Evolutionary conservation across 2,329 filamentous ascomycete species (phyloP).

Genomic region (Hypoxylon sp.): DNA sequence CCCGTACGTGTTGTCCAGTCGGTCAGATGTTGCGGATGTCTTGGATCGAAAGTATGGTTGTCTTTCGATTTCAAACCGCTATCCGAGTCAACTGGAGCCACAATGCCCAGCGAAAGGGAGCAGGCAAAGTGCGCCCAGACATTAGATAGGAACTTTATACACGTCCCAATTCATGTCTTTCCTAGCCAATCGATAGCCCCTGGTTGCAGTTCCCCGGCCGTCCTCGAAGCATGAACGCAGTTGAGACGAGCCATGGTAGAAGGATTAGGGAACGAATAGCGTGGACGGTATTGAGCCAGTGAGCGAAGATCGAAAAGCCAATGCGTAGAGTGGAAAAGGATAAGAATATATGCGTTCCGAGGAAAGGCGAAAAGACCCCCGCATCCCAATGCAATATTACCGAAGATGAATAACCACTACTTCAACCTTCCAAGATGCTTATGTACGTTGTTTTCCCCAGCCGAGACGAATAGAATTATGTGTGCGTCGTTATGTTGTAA

Average conservation of each 20-base stretch:
- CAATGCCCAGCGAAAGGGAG: constrained; percentile 16
- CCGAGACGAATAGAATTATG: constrained; percentile 52
- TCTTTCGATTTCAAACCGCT: constrained; percentile 18
- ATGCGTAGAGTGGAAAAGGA: constrained; percentile 41
- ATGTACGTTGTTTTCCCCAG: constrained; percentile 53
- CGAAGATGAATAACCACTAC: constrained; percentile 58
- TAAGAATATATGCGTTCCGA: constrained; percentile 52
- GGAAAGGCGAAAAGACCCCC: constrained; percentile 50
- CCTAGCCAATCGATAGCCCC: constrained; percentile 9
- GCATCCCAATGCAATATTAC: constrained; percentile 65
- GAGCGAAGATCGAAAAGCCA: constrained; percentile 11
- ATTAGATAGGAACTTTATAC: constrained; percentile 17
- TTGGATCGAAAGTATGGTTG: constrained; percentile 1
- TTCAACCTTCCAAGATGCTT: constrained; percentile 53
- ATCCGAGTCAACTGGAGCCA: constrained; percentile 4
- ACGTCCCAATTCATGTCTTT: constrained; percentile 10
- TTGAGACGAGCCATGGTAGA: background rate
- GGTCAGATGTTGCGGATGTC: constrained; percentile 35
- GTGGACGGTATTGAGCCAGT: constrained; percentile 9
- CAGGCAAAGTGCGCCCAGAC: constrained; percentile 1
- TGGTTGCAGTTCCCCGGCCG: background rate
- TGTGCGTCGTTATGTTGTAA: constrained; percentile 55
- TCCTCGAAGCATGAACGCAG: background rate
- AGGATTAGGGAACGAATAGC: background rate
- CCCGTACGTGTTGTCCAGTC: constrained; percentile 9